Evolutionary conservation across 352 stramenopile species (phyloP), one percentile per base, ranked within the genome.

Genomic region (Phytophthora boehmeriae): DNA sequence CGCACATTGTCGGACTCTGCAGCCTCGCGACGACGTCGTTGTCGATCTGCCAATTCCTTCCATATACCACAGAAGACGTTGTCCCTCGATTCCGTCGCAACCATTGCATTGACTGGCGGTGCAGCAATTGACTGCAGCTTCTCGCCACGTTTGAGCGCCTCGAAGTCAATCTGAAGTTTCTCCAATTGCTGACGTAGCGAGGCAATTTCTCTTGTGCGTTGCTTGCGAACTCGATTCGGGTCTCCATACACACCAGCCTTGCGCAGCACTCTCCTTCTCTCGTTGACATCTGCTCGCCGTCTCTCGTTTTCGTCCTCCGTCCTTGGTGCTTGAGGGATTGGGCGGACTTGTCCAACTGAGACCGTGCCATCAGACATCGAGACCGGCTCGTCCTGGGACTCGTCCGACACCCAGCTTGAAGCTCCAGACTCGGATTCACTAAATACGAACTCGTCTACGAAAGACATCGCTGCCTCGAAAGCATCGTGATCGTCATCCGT

Each of bases 101-200:
- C 25, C 6, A 30, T 8, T 30, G 25, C 3, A 30, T 30, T 30
- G 13, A 23, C 8, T 11, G 17, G 3, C 6, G 0, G 30, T 30
- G 25, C 25, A 30, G 25, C 25, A 8, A 6, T 54, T n/a, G 13
- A 27, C 20, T n/a, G 14, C 20, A 50, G 4, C n/a, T 30, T 41
- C 34, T 41, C 9, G 9, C 17, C 30, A 2, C 25, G 4, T 13
- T 36, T 27, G 11, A 34, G 25, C 25, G 9, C 45, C 32, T 54
- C 55, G 11, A 80, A 58, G 16, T 68, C 35, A 13, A 70, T 53
- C 39, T 79, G 59, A 30, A 84, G 35, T 22, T 79, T 66, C 19
- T 57, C 52, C 34, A 80, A 58, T 46, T 76, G 57, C 0, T 63
- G 53, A 8, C 73, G 73, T 16, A 85, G 41, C 13, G 68, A 76